Conservation (phyloP, 2,329 filamentous ascomycete genomes). For the Aspergillus eucalypticola region DNA sequence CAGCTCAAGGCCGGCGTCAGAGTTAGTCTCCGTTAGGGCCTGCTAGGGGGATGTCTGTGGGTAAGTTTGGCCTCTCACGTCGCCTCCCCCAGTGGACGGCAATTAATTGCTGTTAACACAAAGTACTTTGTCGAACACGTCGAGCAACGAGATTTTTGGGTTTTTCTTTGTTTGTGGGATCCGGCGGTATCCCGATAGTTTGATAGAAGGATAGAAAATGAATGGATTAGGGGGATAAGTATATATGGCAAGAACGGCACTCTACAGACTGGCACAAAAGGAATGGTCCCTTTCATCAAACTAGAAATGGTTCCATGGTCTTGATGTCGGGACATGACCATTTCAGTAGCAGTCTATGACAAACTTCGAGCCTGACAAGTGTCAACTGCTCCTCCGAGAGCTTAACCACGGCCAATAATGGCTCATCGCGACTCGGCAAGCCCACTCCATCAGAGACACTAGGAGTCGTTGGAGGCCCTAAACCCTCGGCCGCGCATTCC, state of each 20-base stretch:
- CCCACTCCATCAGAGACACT: background rate
- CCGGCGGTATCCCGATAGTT: no score
- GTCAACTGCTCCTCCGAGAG: background rate
- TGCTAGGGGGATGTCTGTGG: background rate
- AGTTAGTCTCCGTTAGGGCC: background rate
- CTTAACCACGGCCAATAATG: background rate
- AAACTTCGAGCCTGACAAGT: background rate
- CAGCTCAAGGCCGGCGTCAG: background rate
- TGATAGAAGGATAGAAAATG: no score
- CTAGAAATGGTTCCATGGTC: background rate
- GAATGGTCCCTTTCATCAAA: no score
- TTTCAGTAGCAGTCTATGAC: background rate
- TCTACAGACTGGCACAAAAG: no score
- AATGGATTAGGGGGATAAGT: no score
- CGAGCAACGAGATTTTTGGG: no score
- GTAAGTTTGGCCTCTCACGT: background rate
- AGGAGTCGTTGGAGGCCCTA: background rate
- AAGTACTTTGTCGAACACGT: background rate
- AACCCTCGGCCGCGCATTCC: background rate
- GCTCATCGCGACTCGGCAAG: background rate
- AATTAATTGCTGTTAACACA: background rate
- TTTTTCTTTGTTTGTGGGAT: no score
- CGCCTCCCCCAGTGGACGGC: background rate
- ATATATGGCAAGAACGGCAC: no score
- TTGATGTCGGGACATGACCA: background rate